A percentile compares a stretch with the other conserved stretches of the same genome.
phyloP scores from a whole-genome alignment of 164 flowering plant genomes.

The Chimonanthus salicifolius region DNA sequence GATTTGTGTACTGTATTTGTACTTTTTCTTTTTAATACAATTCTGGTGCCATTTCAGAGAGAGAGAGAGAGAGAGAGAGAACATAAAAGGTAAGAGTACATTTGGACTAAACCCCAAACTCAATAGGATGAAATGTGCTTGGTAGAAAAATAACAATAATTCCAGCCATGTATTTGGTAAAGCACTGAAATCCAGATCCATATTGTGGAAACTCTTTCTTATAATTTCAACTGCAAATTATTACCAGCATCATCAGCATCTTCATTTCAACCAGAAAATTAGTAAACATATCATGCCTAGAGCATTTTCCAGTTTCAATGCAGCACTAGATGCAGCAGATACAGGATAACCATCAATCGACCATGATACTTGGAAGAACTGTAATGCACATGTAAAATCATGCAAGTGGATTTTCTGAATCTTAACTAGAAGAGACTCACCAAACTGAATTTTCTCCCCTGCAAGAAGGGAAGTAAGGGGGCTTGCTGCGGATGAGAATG shows the following conservation, averaged over 20 bases:
- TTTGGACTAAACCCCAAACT: too few species aligned
- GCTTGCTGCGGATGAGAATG: conserved; percentile 55
- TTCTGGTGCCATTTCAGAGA: too few species aligned
- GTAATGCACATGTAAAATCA: background rate
- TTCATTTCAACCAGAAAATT: background rate
- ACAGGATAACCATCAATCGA: background rate
- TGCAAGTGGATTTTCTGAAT: too few species aligned
- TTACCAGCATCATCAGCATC: background rate
- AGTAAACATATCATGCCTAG: background rate
- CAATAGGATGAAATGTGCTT: too few species aligned
- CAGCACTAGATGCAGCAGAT: background rate
- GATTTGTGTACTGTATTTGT: too few species aligned
- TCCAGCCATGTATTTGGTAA: background rate
- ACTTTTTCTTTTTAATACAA: too few species aligned
- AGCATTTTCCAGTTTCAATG: background rate
- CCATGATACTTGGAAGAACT: background rate
- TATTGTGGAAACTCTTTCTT: background rate
- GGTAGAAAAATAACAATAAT: too few species aligned
- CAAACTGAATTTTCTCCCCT: conserved; percentile 96
- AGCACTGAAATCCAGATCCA: background rate
- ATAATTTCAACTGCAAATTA: background rate
- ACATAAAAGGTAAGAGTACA: too few species aligned
- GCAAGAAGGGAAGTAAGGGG: conserved; percentile 87
- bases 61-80: too few species aligned
- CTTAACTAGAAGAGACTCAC: conserved; percentile 28